Conservation (phyloP, 2,329 filamentous ascomycete genomes). For the Fusarium fujikuroi region DNA sequence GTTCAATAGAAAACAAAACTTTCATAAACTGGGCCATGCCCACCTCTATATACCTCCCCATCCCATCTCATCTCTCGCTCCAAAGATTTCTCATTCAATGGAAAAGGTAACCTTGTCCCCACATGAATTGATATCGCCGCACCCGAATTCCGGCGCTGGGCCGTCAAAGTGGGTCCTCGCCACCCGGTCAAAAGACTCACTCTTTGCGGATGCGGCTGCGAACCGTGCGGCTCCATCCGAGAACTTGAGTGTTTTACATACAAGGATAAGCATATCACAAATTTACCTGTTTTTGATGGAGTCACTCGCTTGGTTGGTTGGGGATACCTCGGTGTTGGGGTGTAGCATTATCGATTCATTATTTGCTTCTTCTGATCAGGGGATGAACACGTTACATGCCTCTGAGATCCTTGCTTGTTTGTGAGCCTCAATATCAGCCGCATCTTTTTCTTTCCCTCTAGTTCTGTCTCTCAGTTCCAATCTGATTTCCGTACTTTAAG, state of each 20-base stretch:
- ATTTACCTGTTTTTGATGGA: neutral
- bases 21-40: neutral
- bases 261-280: slow-evolving; percentile 6
- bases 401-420: slow-evolving; percentile 18
- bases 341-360: slow-evolving; percentile 15
- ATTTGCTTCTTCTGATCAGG: slow-evolving; percentile 15
- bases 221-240: slow-evolving; percentile 39
- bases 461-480: neutral
- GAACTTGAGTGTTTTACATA: neutral
- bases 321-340: slow-evolving; percentile 43
- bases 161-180: slow-evolving; percentile 20
- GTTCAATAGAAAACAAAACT: neutral
- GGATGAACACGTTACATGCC: slow-evolving; percentile 8
- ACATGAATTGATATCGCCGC: slow-evolving; percentile 13
- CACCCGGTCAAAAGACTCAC: slow-evolving; percentile 2
- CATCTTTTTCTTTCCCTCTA: neutral
- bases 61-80: neutral
- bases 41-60: slow-evolving; percentile 34
- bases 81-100: neutral
- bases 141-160: slow-evolving; percentile 30
- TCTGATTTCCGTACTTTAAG: neutral
- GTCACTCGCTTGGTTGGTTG: neutral
- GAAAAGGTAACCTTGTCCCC: neutral
- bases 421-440: slow-evolving; percentile 2
- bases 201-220: slow-evolving; percentile 20